phyloP scores from a whole-genome alignment of 2,329 filamentous ascomycete genomes.

The Fusarium praegraminearum region DNA sequence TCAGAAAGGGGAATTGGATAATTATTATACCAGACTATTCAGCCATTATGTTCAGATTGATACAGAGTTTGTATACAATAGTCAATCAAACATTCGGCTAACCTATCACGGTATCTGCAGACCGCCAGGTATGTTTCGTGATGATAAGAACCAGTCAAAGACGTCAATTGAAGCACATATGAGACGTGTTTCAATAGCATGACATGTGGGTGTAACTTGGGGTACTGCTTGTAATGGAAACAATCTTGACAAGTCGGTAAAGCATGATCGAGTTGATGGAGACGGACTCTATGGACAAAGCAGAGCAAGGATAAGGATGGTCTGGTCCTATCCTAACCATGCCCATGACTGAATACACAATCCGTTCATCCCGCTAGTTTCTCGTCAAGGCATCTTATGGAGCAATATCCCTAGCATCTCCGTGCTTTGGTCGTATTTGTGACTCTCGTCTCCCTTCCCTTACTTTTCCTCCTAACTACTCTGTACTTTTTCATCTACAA shows the following conservation, averaged over 20 bases:
- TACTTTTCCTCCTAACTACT: conserved; percentile 9
- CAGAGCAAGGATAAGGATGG: conserved; percentile 24
- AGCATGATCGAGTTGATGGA: conserved; percentile 11
- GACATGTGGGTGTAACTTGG: not conserved
- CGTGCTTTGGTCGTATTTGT: conserved; percentile 29
- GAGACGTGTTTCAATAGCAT: conserved; percentile 20
- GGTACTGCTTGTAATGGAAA: not conserved
- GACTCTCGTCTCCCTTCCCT: conserved; percentile 21
- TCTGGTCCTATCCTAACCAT: conserved; percentile 12
- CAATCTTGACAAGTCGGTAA: not conserved
- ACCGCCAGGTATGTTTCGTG: conserved; percentile 27
- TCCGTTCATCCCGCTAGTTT: conserved; percentile 38
- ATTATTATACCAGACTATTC: not conserved
- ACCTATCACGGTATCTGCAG: conserved; percentile 20
- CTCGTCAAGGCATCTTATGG: conserved; percentile 13
- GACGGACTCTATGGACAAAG: not conserved
- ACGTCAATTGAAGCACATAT: conserved; percentile 26
- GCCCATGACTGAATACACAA: conserved; percentile 21
- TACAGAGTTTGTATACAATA: not conserved
- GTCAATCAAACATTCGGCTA: conserved; percentile 16
- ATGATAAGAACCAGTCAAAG: conserved; percentile 26
- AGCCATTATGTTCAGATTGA: conserved; percentile 1
- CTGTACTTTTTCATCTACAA: conserved; percentile 1
- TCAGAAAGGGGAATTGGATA: conserved; percentile 18
- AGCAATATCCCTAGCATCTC: conserved; percentile 26